Evolutionary conservation across 495 filamentous ascomycete genomes (phyloP), one percentile per base, ranked within the genome.

Genomic region (Lophiotrema nucula): DNA sequence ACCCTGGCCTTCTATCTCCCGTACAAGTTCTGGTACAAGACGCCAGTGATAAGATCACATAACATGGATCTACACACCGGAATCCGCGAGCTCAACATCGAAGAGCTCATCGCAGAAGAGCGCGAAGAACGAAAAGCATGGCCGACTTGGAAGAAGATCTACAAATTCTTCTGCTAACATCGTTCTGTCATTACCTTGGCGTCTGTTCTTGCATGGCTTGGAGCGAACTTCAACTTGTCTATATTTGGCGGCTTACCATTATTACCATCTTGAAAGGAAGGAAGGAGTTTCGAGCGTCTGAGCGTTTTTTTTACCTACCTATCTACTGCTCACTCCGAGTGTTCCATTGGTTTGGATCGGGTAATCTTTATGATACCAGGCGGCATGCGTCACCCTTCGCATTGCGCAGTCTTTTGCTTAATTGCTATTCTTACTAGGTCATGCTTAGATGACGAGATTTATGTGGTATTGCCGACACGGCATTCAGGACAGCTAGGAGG

Each of bases 1-100:
- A 88, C 96, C 31, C 58, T 90, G 3, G 48, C 77, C 8, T 90
- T 82, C 66, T 97, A 90, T 66, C 56, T 95, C 27, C 76, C 72
- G 0, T 93, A 96, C 66, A 95, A 96, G 75, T 4, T 93, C n/a
- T 86, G 74, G 60, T 89, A 82, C 68, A 75, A 73, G 49, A 96
- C 92, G 3, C 76, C 78, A 2, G 77, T 89, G 47, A 75, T 96
- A 16, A 74, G 79, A 26, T 66, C 76, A 4, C 71, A 73, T 19
- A 81, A 92, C 42, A 95, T 97, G 83, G 93, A 98, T 72, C 69
- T 98, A 53, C 77, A 82, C 26, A 96, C 91, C 8, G 93, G 93
- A n/a, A 79, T 89, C 27, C 79, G 92, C n/a, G 91, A 95, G 47
- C 73, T 96, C 41, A 89, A 96, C 71, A 69, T 95, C 28, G 79